phyloP scores from a whole-genome alignment of 2,329 filamentous ascomycete species.

The Cercospora canescens region DNA sequence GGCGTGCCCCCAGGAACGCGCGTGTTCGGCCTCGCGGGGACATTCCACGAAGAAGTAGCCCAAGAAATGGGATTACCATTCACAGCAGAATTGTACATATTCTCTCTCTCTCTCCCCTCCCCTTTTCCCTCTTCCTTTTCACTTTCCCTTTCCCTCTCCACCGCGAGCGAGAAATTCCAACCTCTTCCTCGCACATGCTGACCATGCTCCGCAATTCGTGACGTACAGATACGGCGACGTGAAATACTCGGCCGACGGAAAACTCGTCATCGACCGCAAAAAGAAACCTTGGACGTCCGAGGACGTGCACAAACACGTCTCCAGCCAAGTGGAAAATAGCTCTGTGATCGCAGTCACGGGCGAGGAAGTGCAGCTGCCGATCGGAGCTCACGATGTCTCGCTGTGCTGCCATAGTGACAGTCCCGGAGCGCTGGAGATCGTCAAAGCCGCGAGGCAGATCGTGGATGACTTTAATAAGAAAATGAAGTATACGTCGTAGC shows the following conservation, averaged over 20 bases:
- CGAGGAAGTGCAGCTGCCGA: conserved; percentile 42
- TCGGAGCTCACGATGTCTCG: conserved; percentile 44
- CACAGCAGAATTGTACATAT: conserved; percentile 47
- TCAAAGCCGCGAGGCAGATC: conserved; percentile 43
- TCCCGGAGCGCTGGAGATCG: conserved; percentile 46
- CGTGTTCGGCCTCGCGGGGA: conserved; percentile 58
- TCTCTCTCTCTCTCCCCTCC: background rate
- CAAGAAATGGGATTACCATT: conserved; percentile 55
- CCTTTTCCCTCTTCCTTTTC: no score
- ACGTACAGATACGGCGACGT: conserved; percentile 54
- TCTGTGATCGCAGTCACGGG: conserved; percentile 45
- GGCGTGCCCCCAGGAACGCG: conserved; percentile 52
- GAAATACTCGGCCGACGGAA: conserved; percentile 54
- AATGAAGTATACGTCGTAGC: conserved; percentile 23
- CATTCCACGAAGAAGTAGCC: conserved; percentile 55
- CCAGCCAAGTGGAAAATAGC: conserved; percentile 41
- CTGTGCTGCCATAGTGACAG: conserved; percentile 49
- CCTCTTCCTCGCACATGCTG: no score
- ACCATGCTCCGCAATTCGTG: background rate
- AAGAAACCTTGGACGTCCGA: conserved; percentile 54
- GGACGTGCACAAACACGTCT: conserved; percentile 44
- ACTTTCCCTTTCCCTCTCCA: no score
- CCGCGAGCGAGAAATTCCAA: no score
- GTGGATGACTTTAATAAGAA: conserved; percentile 44
- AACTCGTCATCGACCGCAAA: conserved; percentile 58